These are phyloP conservation scores for Rosa rugosa DNA, from an alignment of 306 rosid species.

Conservation along the genomic window DNA sequence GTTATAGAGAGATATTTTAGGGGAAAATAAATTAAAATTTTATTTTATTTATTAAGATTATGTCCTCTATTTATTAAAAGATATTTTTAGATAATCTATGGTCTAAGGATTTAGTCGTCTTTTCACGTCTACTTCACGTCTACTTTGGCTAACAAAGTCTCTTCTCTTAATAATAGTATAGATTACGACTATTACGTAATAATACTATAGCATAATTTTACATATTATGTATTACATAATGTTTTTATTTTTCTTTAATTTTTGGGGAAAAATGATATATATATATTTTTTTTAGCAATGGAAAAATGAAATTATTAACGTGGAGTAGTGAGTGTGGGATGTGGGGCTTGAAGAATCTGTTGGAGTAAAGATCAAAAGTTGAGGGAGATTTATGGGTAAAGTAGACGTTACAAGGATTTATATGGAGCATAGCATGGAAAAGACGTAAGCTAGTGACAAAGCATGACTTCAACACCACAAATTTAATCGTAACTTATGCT, in stretches of 20 bases:
- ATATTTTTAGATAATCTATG: too few species aligned
- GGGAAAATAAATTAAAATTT: too few species aligned
- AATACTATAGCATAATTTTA: background rate
- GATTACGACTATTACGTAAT: background rate
- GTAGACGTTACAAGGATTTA: conserved; percentile 67
- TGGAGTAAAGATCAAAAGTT: conserved; percentile 30
- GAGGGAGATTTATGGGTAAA: conserved; percentile 65
- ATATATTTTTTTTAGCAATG: background rate
- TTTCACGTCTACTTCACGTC: too few species aligned
- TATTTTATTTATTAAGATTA: too few species aligned
- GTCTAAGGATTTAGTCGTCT: too few species aligned
- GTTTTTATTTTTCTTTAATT: background rate
- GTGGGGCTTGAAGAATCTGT: conserved; percentile 32
- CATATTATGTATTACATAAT: background rate
- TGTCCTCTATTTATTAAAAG: too few species aligned
- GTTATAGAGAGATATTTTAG: too few species aligned
- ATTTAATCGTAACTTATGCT: background rate
- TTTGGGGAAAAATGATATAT: background rate
- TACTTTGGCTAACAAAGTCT: too few species aligned
- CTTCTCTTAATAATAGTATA: too few species aligned
- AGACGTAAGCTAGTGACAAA: conserved; percentile 65
- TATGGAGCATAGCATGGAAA: conserved; percentile 32
- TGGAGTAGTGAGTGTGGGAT: background rate
- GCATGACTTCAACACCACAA: conserved; percentile 69
- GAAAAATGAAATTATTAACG: background rate